Evolutionary conservation across 306 rosid genomes (phyloP), one percentile per base, ranked within the genome.

Genomic region (Cicer cuneatum): DNA sequence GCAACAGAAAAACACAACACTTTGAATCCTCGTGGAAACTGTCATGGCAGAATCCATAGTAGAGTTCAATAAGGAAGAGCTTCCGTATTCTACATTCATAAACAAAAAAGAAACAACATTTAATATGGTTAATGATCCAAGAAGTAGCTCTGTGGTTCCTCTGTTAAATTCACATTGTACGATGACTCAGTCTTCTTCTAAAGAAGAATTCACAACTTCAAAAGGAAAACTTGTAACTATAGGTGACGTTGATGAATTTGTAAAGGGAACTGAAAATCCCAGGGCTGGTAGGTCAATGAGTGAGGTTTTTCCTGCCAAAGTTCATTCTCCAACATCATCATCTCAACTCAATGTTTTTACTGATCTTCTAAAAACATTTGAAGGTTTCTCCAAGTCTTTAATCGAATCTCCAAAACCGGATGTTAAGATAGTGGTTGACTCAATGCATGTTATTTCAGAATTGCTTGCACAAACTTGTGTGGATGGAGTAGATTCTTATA

Each of bases 361-460:
- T 49, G 82, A 78, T 72, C 73, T 78, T 59, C 41, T 65, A 41
- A 74, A 81, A 72, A 78, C 66, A 62, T 76, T 67, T 51, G 71
- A 84, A 72, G 84, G 70, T 38, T 41, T 81, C 78, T 77, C 86
- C 18, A 78, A 81, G 79, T 85, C 89, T 66, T 57, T 78, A 42
- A 80, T 72, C 52, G 76, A 82, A 72, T 71, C 84, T 75, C 85
- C 87, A 46, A 78, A 73, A 70, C 71, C 75, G 21, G 87, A 85
- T 85, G 82, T 70, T 48, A 70, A 69, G 41, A 62, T 8, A 46
- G 43, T 86, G 74, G 70, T 90, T 64, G 60, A 69, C 48, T 63
- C 83, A 68, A 86, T 88, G 83, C 87, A 71, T 76, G 79, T 52
- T 82, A 84, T 90, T 76, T 88, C 91, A 68, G 85, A 87, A 67